These are phyloP conservation scores for Neoarthrinium moseri DNA, from an alignment of 2,329 filamentous ascomycete species.

Conservation along the genomic window DNA sequence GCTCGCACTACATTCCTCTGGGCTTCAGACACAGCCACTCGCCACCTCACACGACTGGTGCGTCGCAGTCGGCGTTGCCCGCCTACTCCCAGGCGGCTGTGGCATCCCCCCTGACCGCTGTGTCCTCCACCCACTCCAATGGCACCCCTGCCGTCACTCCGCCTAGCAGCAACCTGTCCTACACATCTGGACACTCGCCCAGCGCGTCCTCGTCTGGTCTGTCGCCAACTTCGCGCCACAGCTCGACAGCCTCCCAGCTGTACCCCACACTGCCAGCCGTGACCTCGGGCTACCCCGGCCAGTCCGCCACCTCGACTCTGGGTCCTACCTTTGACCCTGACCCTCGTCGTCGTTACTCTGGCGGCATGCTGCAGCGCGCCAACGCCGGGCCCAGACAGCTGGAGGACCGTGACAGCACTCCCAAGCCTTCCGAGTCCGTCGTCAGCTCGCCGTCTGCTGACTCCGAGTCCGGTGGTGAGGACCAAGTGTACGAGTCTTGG, in stretches of 20 bases:
- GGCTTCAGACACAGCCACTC: slow-evolving; percentile 59
- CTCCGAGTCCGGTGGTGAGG: slow-evolving; percentile 51
- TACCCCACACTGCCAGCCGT: slow-evolving; percentile 76
- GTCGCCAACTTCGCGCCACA: slow-evolving; percentile 64
- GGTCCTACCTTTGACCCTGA: slow-evolving; percentile 65
- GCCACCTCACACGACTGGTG: slow-evolving; percentile 30
- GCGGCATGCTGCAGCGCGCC: slow-evolving; percentile 64
- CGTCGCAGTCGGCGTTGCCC: slow-evolving; percentile 34
- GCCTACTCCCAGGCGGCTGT: slow-evolving; percentile 53
- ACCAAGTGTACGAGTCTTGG: slow-evolving; percentile 64
- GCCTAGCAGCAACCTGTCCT: slow-evolving; percentile 72
- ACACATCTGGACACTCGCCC: slow-evolving; percentile 75
- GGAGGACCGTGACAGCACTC: slow-evolving; percentile 36
- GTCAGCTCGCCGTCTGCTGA: slow-evolving; percentile 55
- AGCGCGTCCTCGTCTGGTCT: slow-evolving; percentile 68
- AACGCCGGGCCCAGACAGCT: slow-evolving; percentile 39
- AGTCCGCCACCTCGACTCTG: slow-evolving; percentile 69
- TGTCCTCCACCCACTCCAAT: slow-evolving; percentile 53
- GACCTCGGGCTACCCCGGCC: slow-evolving; percentile 66
- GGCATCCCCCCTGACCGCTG: slow-evolving; percentile 58
- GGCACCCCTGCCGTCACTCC: slow-evolving; percentile 78
- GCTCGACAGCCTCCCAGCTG: slow-evolving; percentile 59
- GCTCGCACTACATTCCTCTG: slow-evolving; percentile 59
- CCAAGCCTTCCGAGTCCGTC: slow-evolving; percentile 41
- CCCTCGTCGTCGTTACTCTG: slow-evolving; percentile 64